A percentile compares a stretch with the other conserved stretches of the same genome.
These are phyloP conservation scores for Choiromyces venosus DNA, from an alignment of 495 filamentous ascomycete species.

Conservation along the genomic window DNA sequence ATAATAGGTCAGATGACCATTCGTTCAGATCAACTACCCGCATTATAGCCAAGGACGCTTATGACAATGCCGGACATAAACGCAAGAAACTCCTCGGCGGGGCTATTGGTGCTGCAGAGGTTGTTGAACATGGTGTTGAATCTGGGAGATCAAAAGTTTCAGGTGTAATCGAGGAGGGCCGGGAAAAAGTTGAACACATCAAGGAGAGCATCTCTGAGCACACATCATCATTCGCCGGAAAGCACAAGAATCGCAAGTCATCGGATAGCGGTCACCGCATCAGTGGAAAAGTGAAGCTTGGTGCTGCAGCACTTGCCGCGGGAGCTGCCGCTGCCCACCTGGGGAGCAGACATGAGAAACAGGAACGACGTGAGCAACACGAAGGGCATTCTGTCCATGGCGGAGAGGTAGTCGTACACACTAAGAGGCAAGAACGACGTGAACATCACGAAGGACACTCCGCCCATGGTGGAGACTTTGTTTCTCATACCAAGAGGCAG, in stretches of 20 bases:
- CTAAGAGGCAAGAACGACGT: slow-evolving; percentile 12
- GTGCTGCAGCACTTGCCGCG: slow-evolving; percentile 20
- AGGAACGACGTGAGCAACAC: slow-evolving; percentile 12
- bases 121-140: slow-evolving; percentile 23
- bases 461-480: slow-evolving; percentile 14
- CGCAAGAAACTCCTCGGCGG: slow-evolving; percentile 33
- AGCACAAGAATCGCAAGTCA: slow-evolving; percentile 6
- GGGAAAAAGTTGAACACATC: slow-evolving; percentile 17
- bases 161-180: slow-evolving; percentile 16
- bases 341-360: slow-evolving; percentile 1
- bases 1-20: slow-evolving; percentile 36
- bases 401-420: slow-evolving; percentile 26
- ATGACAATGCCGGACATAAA: slow-evolving; percentile 24
- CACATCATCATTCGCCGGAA: slow-evolving; percentile 16
- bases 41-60: slow-evolving; percentile 31
- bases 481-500: slow-evolving; percentile 13
- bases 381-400: slow-evolving; percentile 16
- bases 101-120: slow-evolving; percentile 25
- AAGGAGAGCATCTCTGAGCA: slow-evolving; percentile 21
- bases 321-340: slow-evolving; percentile 20
- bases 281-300: slow-evolving; percentile 19
- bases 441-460: too few relatives aligned
- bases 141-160: slow-evolving; percentile 24
- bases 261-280: slow-evolving; percentile 10
- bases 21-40: slow-evolving; percentile 31